phyloP scores from a whole-genome alignment of 1,139 yeast genomes.

The Sugiyamaella grinbergsii region DNA sequence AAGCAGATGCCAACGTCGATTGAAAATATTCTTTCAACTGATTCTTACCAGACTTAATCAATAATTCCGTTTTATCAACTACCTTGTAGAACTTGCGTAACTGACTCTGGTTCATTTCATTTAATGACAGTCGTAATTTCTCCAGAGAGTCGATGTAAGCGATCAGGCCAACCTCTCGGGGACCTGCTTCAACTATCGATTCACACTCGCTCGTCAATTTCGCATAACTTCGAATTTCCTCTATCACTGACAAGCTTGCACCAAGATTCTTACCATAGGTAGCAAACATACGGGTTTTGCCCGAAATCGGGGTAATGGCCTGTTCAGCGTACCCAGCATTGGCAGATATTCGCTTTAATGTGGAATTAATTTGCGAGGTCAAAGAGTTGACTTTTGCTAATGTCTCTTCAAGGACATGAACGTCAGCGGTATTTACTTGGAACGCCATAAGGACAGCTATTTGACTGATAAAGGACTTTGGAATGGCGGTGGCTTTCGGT shows the following conservation, averaged over 20 bases:
- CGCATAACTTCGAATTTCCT: constrained; percentile 68
- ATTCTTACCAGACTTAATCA: constrained; percentile 33
- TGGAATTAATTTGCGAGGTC: constrained; percentile 57
- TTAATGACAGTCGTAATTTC: constrained; percentile 32
- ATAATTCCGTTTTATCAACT: constrained; percentile 35
- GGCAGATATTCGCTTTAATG: constrained; percentile 57
- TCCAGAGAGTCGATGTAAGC: constrained; percentile 32
- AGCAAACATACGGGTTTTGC: constrained; percentile 60
- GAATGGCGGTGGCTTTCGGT: no score
- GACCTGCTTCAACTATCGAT: constrained; percentile 33
- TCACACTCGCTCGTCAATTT: constrained; percentile 43
- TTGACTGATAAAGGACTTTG: not conserved
- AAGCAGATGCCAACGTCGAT: constrained; percentile 28
- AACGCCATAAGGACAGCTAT: not conserved
- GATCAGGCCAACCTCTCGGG: constrained; percentile 32
- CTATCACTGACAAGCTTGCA: constrained; percentile 61
- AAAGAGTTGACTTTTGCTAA: constrained; percentile 60
- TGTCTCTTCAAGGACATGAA: constrained; percentile 77
- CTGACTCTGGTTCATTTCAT: constrained; percentile 33
- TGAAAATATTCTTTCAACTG: constrained; percentile 33
- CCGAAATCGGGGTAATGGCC: constrained; percentile 70
- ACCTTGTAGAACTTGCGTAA: constrained; percentile 38
- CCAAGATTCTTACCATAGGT: constrained; percentile 57
- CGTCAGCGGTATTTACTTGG: constrained; percentile 55
- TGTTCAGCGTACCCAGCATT: constrained; percentile 64